Evolutionary conservation across 2,329 filamentous ascomycete genomes (phyloP), one percentile per base, ranked within the genome.

Genomic region (Ophiostoma novo-ulmi): DNA sequence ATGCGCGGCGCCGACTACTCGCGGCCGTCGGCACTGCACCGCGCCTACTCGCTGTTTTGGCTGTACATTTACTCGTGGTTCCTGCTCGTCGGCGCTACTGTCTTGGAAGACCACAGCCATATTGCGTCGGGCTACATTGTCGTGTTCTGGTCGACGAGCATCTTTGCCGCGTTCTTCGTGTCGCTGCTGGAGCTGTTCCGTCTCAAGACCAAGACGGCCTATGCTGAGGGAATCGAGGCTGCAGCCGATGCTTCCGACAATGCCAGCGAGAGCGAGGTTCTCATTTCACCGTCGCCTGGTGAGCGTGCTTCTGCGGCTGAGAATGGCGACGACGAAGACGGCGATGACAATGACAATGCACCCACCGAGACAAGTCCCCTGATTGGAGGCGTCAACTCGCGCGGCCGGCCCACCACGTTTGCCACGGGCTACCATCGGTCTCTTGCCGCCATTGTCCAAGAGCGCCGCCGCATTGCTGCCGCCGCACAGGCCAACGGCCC

Each of bases 21-120:
- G 67, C 87, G 94, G 17, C 94, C 95, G 1, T 95, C 91, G 22
- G 94, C 94, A 4, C 86, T 98, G 7, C 92, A 96, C 71, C 87
- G 94, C 26, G 86, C 89, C 5, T 97, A 95, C 78, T 85, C 87
- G 68, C 84, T 94, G 64, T 85, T 96, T 11, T 98, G 95, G 94
- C 84, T 97, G 65, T 97, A 94, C 77, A 78, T 87, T 41, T 79
- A 93, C 0, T 87, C 88, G 55, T 98, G 94, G 89, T 80, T 86
- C 1, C 75, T 91, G 58, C 85, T 97, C 70, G 87, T 97, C 17
- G 82, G 85, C 64, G 85, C 89, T 58, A 91, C 93, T 0, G 86
- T 97, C 3, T 86, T 89, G n/a, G 91, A 65, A n/a, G 63, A 65
- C 76, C 88, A 91, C 26, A 85, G 89, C 75, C 85, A 90, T 20